Evolutionary conservation across 2,329 filamentous ascomycete species (phyloP), one percentile per base, ranked within the genome.

Genomic region (Amylocarpus encephaloides): DNA sequence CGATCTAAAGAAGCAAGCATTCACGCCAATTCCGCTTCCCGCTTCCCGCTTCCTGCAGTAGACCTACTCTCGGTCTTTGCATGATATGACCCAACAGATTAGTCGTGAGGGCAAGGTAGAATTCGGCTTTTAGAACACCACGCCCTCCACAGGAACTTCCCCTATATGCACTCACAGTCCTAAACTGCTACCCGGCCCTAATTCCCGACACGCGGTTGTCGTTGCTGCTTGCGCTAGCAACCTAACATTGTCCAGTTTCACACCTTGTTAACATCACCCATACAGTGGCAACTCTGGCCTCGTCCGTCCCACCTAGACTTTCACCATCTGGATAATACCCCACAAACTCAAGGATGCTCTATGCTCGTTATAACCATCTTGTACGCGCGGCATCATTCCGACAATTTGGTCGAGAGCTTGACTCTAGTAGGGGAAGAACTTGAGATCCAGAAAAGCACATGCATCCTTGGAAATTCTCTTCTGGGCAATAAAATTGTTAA

Each of bases 271-370:
- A 7, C 22, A 26, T 26, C 22, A 26, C 22, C 7, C 7, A 4
- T 26, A 26, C 22, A 7, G 22, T 26, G 22, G 4, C 7, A 26
- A 26, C 4, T 26, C 22, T 26, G 22, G 22, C 12, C 7, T 19
- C 13, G 22, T 42, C 13, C 15, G 16, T n/a, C 18, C 41, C 26
- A 29, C 11, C 19, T 40, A 6, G 12, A 30, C 13, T 11, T 38
- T 18, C 15, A 32, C n/a, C 18, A 33, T 19, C 12, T 38, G 49
- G 43, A 42, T 51, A 47, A 43, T 47, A 51, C 49, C 49, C 43
- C 49, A 51, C 49, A 51, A 46, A 18, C 13, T 15, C 36, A 41
- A 38, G 29, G 29, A n/a, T 22, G 22, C 29, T 16, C 10, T 16
- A 19, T 19, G 29, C 15, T 13, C 36, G 2, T 38, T 15, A 18